Base-by-base conservation (phyloP, 257 asterid species). In the Fraxinus excelsior region DNA sequence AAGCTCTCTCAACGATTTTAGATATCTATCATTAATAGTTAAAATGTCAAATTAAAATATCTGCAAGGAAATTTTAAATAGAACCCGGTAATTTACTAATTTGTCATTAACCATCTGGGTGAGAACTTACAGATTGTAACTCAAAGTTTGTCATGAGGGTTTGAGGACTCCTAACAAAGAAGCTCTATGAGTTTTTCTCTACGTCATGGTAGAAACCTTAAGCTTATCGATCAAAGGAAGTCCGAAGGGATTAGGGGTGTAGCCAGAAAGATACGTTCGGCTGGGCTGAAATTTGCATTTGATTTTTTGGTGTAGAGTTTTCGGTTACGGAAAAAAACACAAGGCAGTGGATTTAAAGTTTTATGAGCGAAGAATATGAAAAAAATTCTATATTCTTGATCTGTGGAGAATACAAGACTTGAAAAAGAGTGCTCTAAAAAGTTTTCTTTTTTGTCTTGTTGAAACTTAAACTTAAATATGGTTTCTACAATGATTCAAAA, bases 171-270 rank as follows among this genome's bases (percentile, higher is more conserved):
- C n/a, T n/a, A n/a, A n/a, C n/a, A n/a, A n/a, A n/a, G n/a, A n/a
- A n/a, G 84, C 94, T 91, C 82, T 75, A 79, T 32, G 86, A 87
- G 79, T 79, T 78, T 81, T 76, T 80, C 40, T 82, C 84, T 74
- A 80, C 7, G 73, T 60, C 81, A 74, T 64, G 75, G 71, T 42
- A 72, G 87, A 37, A 74, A 46, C 80, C 67, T 79, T 82, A 28
- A 90, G 79, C 82, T 80, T 75, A 76, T 77, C 77, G 73, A 76
- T 72, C 62, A 58, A 70, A 64, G 89, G 78, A 75, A 71, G 83
- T 62, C 88, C 88, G 76, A 91, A 94, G 64, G n/a, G n/a, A n/a
- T n/a, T n/a, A n/a, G n/a, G n/a, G n/a, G n/a, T n/a, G n/a, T n/a
- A n/a, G n/a, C n/a, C n/a, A n/a, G n/a, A n/a, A n/a, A n/a, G n/a